Conservation (phyloP, 805 yeast genomes). For the Spathaspora girioi region DNA sequence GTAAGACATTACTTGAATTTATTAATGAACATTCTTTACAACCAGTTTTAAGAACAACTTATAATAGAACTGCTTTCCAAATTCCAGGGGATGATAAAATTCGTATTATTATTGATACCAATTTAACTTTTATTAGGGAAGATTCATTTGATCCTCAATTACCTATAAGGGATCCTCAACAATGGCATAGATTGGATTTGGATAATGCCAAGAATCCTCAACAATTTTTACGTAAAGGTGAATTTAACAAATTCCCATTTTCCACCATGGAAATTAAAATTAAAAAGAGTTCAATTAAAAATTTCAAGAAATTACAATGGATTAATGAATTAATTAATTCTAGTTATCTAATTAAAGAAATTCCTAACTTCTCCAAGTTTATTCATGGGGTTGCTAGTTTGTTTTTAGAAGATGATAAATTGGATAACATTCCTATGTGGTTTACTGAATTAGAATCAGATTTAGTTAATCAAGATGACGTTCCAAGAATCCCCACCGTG, state of each 20-base stretch:
- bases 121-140: conserved; percentile 83
- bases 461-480: conserved; percentile 51
- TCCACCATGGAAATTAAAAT: conserved; percentile 85
- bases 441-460: conserved; percentile 77
- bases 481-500: conserved; percentile 70
- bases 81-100: conserved; percentile 96
- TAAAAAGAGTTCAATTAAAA: conserved; percentile 30
- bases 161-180: conserved; percentile 84
- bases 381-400: conserved; percentile 89
- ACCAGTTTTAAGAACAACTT: conserved; percentile 83
- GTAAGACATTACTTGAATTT: conserved; percentile 53
- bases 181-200: conserved; percentile 91
- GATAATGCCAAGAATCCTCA: conserved; percentile 72
- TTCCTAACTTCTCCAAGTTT: conserved; percentile 89
- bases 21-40: conserved; percentile 65
- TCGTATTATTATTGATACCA: conserved; percentile 86
- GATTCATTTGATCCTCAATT: conserved; percentile 79
- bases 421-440: conserved; percentile 94
- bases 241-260: conserved; percentile 77
- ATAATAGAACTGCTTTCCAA: conserved; percentile 93
- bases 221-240: conserved; percentile 78
- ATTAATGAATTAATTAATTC: conserved; percentile 73
- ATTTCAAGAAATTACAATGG: conserved; percentile 59
- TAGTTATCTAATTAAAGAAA: conserved; percentile 84
- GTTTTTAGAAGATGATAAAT: conserved; percentile 84